Conservation (phyloP, 805 yeast genomes). For the Kodamaea fukazawae region DNA sequence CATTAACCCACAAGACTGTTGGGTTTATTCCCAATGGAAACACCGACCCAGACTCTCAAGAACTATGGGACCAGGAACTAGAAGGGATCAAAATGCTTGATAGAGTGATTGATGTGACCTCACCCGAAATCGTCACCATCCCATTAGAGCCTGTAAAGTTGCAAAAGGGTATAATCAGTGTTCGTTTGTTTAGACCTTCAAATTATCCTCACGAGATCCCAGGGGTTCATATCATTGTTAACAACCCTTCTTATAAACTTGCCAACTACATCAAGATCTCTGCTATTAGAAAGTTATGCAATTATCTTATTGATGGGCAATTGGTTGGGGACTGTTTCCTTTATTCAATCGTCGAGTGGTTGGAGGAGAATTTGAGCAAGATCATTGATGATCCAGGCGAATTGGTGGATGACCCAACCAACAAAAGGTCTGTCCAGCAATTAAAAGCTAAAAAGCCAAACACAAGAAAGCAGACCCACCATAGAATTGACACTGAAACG, state of each 20-base stretch:
- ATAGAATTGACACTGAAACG: background rate
- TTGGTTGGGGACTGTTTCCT: slow-evolving; percentile 70
- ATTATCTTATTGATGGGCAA: slow-evolving; percentile 40
- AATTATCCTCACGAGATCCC: slow-evolving; percentile 67
- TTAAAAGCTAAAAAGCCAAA: background rate
- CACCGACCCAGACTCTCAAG: slow-evolving; percentile 24
- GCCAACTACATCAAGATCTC: slow-evolving; percentile 70
- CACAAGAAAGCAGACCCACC: background rate
- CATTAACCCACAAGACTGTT: slow-evolving; percentile 40
- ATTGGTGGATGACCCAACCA: slow-evolving; percentile 26
- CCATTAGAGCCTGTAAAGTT: slow-evolving; percentile 24
- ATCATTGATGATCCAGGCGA: slow-evolving; percentile 77
- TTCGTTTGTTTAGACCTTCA: slow-evolving; percentile 24
- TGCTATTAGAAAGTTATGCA: slow-evolving; percentile 47
- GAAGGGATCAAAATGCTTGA: slow-evolving; percentile 65
- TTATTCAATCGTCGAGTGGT: slow-evolving; percentile 71
- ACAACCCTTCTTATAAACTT: slow-evolving; percentile 45
- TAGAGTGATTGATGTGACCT: slow-evolving; percentile 6
- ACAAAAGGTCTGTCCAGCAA: background rate
- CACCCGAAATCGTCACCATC: slow-evolving; percentile 30
- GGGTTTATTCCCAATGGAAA: slow-evolving; percentile 5
- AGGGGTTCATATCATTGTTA: slow-evolving; percentile 56
- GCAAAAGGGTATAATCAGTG: slow-evolving; percentile 18
- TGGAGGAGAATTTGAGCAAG: slow-evolving; percentile 56
- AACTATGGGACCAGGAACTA: slow-evolving; percentile 71